Base-by-base conservation (phyloP, 306 rosid genomes). In the Bauhinia variegata region DNA sequence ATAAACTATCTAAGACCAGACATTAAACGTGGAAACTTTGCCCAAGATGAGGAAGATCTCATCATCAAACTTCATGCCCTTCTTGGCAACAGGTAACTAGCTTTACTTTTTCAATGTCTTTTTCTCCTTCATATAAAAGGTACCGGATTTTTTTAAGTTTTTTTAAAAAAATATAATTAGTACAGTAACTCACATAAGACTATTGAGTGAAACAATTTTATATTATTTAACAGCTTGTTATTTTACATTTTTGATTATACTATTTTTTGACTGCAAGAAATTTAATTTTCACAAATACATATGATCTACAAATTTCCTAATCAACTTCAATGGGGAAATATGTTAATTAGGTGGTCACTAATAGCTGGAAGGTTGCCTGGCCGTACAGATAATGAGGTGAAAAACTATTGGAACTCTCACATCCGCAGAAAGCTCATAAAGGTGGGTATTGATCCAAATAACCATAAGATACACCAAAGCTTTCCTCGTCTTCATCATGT, bases 31-130 rank as follows among this genome's bases (percentile, higher is more conserved):
- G 91, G 91, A 11, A 75, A 79, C 75, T 88, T 88, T 71, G 87
- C 72, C 2, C 84, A 83, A 68, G 91, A 88, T 51, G 96, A 88
- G 78, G 96, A 85, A 74, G 96, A 88, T 8, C 96, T 88, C 34
- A 84, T 88, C 76, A 75, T 85, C 75, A 88, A 86, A 77, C 89
- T 88, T 44, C 95, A 85, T 33, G 89, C 91, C 76, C 89, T 88
- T 46, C 91, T 88, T 11, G 95, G 95, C 67, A 88, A 88, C 73
- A 72, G 89, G 95, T 88, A 84, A 5, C 11, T 13, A 19, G 14
- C 23, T 18, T 4, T 1, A 1, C 31, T 12, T 17, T 54, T 14
- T 12, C 6, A 13, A 2, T 5, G 1, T 57, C 41, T 41, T 41
- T 41, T 36, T 36, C 9, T 8, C 9, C 5, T 5, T 6, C 5